phyloP scores from a whole-genome alignment of 129 eudicot species.

The Tanacetum coccineum region DNA sequence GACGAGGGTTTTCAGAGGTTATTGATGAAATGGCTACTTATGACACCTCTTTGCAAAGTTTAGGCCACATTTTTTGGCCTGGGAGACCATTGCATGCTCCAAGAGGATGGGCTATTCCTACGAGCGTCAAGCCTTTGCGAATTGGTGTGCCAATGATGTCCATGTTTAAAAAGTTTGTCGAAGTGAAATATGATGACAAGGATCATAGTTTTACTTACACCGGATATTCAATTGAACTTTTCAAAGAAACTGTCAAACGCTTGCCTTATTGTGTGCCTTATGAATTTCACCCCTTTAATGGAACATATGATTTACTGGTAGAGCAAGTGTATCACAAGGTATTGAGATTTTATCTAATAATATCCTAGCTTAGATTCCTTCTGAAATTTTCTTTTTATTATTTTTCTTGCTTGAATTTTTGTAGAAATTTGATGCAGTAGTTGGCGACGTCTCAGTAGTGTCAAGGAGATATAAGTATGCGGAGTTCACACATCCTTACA shows the following conservation, averaged over 20 bases:
- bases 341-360: background rate
- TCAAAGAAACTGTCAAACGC: slow-evolving; percentile 24
- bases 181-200: slow-evolving; percentile 28
- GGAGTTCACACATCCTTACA: slow-evolving; percentile 55
- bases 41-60: slow-evolving; percentile 23
- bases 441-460: slow-evolving; percentile 48
- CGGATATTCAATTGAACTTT: slow-evolving; percentile 53
- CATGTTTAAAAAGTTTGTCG: slow-evolving; percentile 39
- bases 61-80: slow-evolving; percentile 48
- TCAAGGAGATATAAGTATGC: slow-evolving; percentile 32
- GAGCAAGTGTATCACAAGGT: slow-evolving; percentile 43
- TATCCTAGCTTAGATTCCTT: background rate
- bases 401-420: slow-evolving; percentile 6
- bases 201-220: slow-evolving; percentile 11
- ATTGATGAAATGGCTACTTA: slow-evolving; percentile 13
- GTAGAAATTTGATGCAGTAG: slow-evolving; percentile 45
- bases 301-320: slow-evolving; percentile 40
- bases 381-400: background rate
- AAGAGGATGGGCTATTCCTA: slow-evolving; percentile 43
- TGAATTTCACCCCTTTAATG: slow-evolving; percentile 29
- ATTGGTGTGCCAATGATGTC: slow-evolving; percentile 49
- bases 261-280: slow-evolving; percentile 34
- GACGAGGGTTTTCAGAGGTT: slow-evolving; percentile 35
- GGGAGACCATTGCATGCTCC: slow-evolving; percentile 36
- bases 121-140: slow-evolving; percentile 26